Evolutionary conservation across 805 yeast genomes (phyloP).

Genomic region (Ogataea pini): DNA sequence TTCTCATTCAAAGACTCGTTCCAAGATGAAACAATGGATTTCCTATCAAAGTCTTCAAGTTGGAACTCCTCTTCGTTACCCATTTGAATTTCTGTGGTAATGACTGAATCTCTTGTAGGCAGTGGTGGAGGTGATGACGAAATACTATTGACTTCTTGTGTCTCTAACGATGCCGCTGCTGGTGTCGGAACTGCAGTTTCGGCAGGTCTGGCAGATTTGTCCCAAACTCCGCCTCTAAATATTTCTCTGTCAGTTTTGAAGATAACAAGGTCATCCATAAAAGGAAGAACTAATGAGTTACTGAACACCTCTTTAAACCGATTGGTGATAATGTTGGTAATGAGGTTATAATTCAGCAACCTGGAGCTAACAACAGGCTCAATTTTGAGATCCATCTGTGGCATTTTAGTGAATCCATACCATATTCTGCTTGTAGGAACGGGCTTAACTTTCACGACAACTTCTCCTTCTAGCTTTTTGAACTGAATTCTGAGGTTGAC

Average conservation of each 20-base stretch:
- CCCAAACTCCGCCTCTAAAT: constrained; percentile 95
- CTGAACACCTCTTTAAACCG: constrained; percentile 76
- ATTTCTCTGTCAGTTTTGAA: constrained; percentile 65
- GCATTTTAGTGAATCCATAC: constrained; percentile 85
- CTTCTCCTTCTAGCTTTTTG: constrained; percentile 69
- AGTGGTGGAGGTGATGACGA: constrained; percentile 8
- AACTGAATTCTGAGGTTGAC: constrained; percentile 70
- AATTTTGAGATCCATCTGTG: constrained; percentile 68
- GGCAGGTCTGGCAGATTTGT: constrained; percentile 37
- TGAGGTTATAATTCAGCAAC: constrained; percentile 71
- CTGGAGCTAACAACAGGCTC: constrained; percentile 92
- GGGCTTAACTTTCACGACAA: constrained; percentile 71
- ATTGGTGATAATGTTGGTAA: constrained; percentile 78
- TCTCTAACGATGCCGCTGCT: constrained; percentile 2
- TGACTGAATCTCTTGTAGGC: constrained; percentile 6
- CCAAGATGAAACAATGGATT: constrained; percentile 1
- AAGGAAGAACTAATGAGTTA: constrained; percentile 81
- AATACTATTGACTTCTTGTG: not conserved
- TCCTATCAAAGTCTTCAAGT: constrained; percentile 5
- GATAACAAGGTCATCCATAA: constrained; percentile 83
- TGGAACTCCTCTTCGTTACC: not conserved
- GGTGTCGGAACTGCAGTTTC: not conserved
- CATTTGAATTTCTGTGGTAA: not conserved
- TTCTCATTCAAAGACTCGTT: constrained; percentile 1
- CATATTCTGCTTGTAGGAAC: constrained; percentile 91